These are phyloP conservation scores for Agapanthus africanus DNA, from an alignment of 106 monocot species.

Conservation along the genomic window DNA sequence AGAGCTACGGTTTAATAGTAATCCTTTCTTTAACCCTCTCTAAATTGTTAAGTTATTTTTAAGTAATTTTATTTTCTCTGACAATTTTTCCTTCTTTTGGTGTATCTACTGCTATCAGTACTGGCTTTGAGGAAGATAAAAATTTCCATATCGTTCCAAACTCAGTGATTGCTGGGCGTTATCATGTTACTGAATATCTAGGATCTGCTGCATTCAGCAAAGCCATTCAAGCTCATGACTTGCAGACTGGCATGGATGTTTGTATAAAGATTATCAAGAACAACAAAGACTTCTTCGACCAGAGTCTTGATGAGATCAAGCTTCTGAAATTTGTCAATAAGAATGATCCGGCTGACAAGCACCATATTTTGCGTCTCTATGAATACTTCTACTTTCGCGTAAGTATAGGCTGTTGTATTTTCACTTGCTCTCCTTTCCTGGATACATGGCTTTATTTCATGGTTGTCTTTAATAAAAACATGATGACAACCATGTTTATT, in stretches of 20 bases:
- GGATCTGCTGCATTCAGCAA: slow-evolving; percentile 70
- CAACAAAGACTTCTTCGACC: slow-evolving; percentile 99
- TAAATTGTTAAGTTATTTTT: background rate
- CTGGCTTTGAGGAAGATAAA: slow-evolving; percentile 65
- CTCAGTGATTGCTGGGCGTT: slow-evolving; percentile 59
- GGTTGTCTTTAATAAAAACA: too few species aligned
- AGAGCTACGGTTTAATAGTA: too few species aligned
- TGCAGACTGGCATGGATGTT: slow-evolving; percentile 88
- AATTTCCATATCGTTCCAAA: slow-evolving; percentile 55
- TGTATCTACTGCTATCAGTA: slow-evolving; percentile 20
- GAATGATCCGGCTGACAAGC: slow-evolving; percentile 94
- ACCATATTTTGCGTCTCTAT: slow-evolving; percentile 83
- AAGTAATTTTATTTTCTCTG: too few species aligned
- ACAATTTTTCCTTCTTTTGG: background rate
- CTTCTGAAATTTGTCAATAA: slow-evolving; percentile 97
- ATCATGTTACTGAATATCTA: slow-evolving; percentile 55
- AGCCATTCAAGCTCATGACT: slow-evolving; percentile 62
- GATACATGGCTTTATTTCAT: too few species aligned
- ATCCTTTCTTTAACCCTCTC: too few species aligned
- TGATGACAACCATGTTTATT: too few species aligned
- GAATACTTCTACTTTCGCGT: slow-evolving; percentile 97
- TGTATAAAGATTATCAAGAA: slow-evolving; percentile 99
- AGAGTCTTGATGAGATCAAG: slow-evolving; percentile 99
- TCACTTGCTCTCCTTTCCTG: too few species aligned
- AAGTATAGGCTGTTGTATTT: slow-evolving; percentile 5